Conservation (phyloP, 164 flowering plant species). For the Nymphaea colorata region DNA sequence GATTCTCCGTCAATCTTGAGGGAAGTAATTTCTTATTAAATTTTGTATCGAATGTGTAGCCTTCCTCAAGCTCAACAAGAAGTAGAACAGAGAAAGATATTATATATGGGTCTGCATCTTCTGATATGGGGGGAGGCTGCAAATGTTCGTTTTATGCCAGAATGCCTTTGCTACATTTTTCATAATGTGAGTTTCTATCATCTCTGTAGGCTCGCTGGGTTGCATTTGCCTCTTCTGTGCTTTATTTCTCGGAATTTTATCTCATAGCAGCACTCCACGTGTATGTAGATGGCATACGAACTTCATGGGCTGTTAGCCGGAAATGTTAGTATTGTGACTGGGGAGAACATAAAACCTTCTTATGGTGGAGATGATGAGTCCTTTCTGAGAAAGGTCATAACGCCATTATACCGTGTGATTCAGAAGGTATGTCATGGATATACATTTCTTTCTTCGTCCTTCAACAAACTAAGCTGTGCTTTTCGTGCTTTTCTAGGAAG, state of each 20-base stretch:
- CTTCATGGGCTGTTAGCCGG: slow-evolving; percentile 95
- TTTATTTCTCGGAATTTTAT: not conserved
- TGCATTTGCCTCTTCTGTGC: not conserved
- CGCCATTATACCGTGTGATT: slow-evolving; percentile 85
- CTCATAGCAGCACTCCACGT: not conserved
- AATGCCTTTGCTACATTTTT: slow-evolving; percentile 91
- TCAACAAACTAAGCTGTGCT: not conserved
- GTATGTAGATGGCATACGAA: slow-evolving; percentile 95
- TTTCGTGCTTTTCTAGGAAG: slow-evolving; percentile 48
- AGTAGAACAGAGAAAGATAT: slow-evolving; percentile 79
- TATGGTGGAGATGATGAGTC: slow-evolving; percentile 99
- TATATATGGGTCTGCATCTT: slow-evolving; percentile 94
- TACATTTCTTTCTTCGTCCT: not conserved
- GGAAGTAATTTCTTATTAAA: too few relatives aligned
- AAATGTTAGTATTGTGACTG: slow-evolving; percentile 92
- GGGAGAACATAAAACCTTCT: slow-evolving; percentile 94
- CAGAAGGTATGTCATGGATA: slow-evolving; percentile 43
- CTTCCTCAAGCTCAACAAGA: slow-evolving; percentile 85
- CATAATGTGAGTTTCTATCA: slow-evolving; percentile 60
- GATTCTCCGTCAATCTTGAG: too few relatives aligned
- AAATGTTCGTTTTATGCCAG: slow-evolving; percentile 96
- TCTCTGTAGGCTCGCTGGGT: not conserved
- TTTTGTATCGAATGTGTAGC: slow-evolving; percentile 22
- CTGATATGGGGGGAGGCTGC: slow-evolving; percentile 99
- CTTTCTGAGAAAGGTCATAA: slow-evolving; percentile 83